Evolutionary conservation across 768 basidiomycete genomes (phyloP).

Genomic region (Neoboletus brunneissimus): DNA sequence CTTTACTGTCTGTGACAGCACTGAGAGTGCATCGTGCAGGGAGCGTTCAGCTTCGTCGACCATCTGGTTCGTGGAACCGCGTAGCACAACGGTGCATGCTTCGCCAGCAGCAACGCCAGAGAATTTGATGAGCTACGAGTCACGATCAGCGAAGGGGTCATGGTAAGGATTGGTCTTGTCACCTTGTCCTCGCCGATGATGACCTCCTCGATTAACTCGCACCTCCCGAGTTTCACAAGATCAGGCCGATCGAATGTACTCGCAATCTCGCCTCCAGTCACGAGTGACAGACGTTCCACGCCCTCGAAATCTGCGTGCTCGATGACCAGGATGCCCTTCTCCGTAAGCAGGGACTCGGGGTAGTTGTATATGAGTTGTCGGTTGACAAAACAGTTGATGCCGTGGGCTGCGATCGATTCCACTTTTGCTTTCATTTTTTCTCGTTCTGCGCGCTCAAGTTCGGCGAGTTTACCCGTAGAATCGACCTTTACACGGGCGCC

Average conservation of each 20-base stretch:
- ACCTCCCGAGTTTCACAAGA: constrained; percentile 86
- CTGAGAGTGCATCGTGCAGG: constrained; percentile 94
- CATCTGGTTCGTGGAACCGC: constrained; percentile 98
- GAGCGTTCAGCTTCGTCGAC: constrained; percentile 98
- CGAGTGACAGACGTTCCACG: constrained; percentile 91
- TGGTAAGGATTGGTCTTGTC: constrained; percentile 6
- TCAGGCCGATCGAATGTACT: constrained; percentile 93
- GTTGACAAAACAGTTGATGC: constrained; percentile 97
- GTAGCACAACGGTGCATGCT: constrained; percentile 96
- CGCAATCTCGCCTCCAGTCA: constrained; percentile 97
- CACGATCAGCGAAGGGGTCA: not conserved
- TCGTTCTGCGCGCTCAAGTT: constrained; percentile 94
- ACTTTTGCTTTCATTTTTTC: constrained; percentile 99
- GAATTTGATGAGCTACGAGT: constrained; percentile 92
- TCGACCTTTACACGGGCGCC: constrained; percentile 96
- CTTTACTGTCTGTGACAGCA: constrained; percentile 95
- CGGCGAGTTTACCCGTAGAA: constrained; percentile 93
- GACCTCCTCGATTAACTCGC: constrained; percentile 96
- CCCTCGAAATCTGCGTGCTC: constrained; percentile 99
- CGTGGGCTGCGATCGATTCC: constrained; percentile 88
- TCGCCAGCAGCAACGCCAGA: constrained; percentile 97
- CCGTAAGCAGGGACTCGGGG: constrained; percentile 92
- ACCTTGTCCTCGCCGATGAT: constrained; percentile 99
- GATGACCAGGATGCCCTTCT: constrained; percentile 92
- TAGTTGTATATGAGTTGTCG: constrained; percentile 99